A percentile compares a stretch with the other conserved stretches of the same genome.
These are phyloP conservation scores for Tulasnella sp. DNA, from an alignment of 768 basidiomycete species.

Conservation along the genomic window DNA sequence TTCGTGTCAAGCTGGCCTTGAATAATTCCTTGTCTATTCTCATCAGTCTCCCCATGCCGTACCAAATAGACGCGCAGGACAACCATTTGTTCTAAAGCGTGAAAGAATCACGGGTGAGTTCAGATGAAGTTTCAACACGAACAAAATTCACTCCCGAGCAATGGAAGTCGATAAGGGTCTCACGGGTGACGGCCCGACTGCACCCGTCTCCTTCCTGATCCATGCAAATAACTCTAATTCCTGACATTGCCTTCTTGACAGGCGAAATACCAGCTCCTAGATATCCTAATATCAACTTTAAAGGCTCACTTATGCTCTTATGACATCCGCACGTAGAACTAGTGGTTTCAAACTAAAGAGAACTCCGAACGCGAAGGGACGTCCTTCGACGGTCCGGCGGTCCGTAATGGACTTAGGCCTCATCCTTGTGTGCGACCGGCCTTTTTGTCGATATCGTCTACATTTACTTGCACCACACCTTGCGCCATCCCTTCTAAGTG, in stretches of 20 bases:
- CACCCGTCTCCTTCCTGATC: too few relatives aligned
- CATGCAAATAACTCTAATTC: too few relatives aligned
- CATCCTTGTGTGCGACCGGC: neutral
- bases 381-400: neutral
- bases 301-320: too few relatives aligned
- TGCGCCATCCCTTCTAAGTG: neutral
- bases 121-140: neutral
- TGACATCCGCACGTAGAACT: too few relatives aligned
- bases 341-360: too few relatives aligned
- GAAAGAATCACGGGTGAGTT: neutral
- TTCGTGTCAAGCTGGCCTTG: conserved; percentile 19
- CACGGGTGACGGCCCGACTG: too few relatives aligned
- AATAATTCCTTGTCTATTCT: conserved; percentile 13
- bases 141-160: neutral
- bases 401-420: neutral
- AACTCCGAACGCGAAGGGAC: neutral
- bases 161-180: too few relatives aligned
- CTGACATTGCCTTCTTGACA: too few relatives aligned
- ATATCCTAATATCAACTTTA: neutral
- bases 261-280: neutral
- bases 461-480: neutral
- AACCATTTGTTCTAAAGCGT: neutral
- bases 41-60: conserved; percentile 14
- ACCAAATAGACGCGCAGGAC: conserved; percentile 5
- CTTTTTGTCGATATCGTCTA: neutral